phyloP scores from a whole-genome alignment of 352 stramenopile species.

The Globisporangium mamillatum region DNA sequence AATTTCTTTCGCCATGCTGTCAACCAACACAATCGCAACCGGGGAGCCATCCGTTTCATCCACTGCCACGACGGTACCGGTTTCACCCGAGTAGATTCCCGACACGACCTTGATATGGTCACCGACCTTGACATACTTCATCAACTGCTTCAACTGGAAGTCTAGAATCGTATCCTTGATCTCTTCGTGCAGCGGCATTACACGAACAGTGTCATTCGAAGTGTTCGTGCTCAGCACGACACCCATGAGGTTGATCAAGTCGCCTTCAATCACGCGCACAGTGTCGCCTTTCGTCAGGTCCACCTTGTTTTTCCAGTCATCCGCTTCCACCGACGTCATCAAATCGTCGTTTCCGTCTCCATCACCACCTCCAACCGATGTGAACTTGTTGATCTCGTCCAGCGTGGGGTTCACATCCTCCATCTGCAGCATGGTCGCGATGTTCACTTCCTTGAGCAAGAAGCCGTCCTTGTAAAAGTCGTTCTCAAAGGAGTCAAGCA shows the following conservation, averaged over 20 bases:
- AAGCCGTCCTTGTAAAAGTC: slow-evolving; percentile 89
- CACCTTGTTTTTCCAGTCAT: slow-evolving; percentile 89
- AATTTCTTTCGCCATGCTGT: slow-evolving; percentile 90
- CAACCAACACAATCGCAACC: slow-evolving; percentile 86
- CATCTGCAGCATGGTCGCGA: slow-evolving; percentile 79
- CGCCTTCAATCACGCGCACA: slow-evolving; percentile 84
- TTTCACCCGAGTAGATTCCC: slow-evolving; percentile 87
- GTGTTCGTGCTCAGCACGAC: slow-evolving; percentile 88
- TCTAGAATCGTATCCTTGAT: slow-evolving; percentile 90
- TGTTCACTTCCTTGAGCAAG: slow-evolving; percentile 86
- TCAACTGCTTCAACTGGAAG: slow-evolving; percentile 87
- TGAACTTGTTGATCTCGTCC: slow-evolving; percentile 90
- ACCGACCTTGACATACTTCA: slow-evolving; percentile 91
- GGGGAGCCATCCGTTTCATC: slow-evolving; percentile 80
- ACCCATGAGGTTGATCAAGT: slow-evolving; percentile 89
- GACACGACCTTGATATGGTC: slow-evolving; percentile 92
- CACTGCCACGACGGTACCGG: slow-evolving; percentile 86
- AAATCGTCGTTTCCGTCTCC: slow-evolving; percentile 70
- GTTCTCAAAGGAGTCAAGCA: slow-evolving; percentile 89
- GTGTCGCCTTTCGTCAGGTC: slow-evolving; percentile 89
- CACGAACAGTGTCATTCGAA: slow-evolving; percentile 82
- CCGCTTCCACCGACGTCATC: slow-evolving; percentile 65
- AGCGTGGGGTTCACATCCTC: slow-evolving; percentile 85
- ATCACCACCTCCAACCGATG: slow-evolving; percentile 53
- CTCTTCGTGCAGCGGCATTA: slow-evolving; percentile 89